A percentile compares a stretch with the other conserved stretches of the same genome.
These are phyloP conservation scores for Pseudonitzschia pungens DNA, from an alignment of 108 stramenopile genomes.

Conservation along the genomic window DNA sequence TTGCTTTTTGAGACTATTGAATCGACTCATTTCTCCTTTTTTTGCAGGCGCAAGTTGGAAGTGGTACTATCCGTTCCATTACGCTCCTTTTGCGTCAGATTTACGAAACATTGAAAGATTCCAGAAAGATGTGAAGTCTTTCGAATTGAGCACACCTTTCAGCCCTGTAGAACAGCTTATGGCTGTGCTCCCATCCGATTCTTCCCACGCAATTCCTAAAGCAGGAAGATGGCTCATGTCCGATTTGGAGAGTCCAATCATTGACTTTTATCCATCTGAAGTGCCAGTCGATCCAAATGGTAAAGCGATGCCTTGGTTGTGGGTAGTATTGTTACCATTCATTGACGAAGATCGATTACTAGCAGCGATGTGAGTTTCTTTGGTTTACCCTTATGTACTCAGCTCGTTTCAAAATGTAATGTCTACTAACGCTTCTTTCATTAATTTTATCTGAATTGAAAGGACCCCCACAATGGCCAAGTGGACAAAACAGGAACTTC, in stretches of 20 bases:
- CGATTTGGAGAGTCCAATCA: constrained; percentile 88
- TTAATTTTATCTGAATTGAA: constrained; percentile 11
- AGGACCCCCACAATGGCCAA: constrained; percentile 76
- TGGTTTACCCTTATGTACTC: neutral
- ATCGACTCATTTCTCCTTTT: neutral
- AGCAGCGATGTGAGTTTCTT: constrained; percentile 60
- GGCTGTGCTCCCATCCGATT: constrained; percentile 95
- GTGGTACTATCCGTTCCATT: constrained; percentile 99
- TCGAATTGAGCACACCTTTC: constrained; percentile 91
- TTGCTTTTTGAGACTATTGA: neutral
- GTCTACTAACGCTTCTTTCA: constrained; percentile 2
- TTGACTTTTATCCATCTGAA: constrained; percentile 94
- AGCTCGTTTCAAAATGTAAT: neutral
- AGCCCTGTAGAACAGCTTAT: constrained; percentile 96
- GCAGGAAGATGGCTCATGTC: constrained; percentile 90
- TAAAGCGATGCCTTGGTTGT: constrained; percentile 98
- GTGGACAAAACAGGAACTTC: constrained; percentile 76
- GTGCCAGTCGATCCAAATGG: constrained; percentile 98
- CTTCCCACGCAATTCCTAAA: constrained; percentile 93
- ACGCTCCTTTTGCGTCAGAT: constrained; percentile 98
- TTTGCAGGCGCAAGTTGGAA: constrained; percentile 81
- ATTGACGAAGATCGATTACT: constrained; percentile 94
- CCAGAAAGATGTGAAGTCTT: constrained; percentile 66
- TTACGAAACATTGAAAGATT: constrained; percentile 92
- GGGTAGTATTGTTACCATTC: constrained; percentile 98